These are phyloP conservation scores for Dothistroma pini DNA, from an alignment of 2,329 filamentous ascomycete genomes.

Conservation along the genomic window DNA sequence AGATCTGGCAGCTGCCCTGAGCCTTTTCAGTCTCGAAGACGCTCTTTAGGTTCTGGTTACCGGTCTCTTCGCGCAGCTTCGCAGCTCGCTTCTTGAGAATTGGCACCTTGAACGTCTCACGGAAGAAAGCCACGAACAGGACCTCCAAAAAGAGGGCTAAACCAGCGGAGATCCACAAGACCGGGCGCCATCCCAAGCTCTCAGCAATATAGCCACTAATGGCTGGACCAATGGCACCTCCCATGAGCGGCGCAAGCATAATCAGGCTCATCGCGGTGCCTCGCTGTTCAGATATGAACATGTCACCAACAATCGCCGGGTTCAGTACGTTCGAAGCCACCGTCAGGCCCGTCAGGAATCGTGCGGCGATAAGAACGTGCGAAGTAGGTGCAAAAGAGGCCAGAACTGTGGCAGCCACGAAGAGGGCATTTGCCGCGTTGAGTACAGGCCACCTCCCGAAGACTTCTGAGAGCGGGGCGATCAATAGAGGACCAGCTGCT, in stretches of 20 bases:
- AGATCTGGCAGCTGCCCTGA: slow-evolving; percentile 22
- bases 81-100: slow-evolving; percentile 49
- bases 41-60: slow-evolving; percentile 15
- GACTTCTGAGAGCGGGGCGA: slow-evolving; percentile 45
- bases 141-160: slow-evolving; percentile 51
- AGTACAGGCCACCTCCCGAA: slow-evolving; percentile 41
- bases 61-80: slow-evolving; percentile 24
- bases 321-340: slow-evolving; percentile 55
- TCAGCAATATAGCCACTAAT: slow-evolving; percentile 55
- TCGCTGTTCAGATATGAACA: slow-evolving; percentile 56
- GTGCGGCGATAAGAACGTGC: slow-evolving; percentile 39
- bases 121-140: slow-evolving; percentile 49
- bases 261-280: slow-evolving; percentile 58
- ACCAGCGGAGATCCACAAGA: slow-evolving; percentile 50
- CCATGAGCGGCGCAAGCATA: slow-evolving; percentile 55
- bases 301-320: slow-evolving; percentile 62
- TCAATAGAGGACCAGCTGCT: slow-evolving; percentile 44
- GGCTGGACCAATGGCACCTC: slow-evolving; percentile 56
- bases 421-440: slow-evolving; percentile 42
- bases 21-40: slow-evolving; percentile 18
- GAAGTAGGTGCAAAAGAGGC: slow-evolving; percentile 39
- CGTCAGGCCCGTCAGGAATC: slow-evolving; percentile 44
- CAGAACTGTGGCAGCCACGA: slow-evolving; percentile 43
- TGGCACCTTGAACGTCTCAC: slow-evolving; percentile 59
- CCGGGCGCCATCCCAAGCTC: slow-evolving; percentile 52